phyloP scores from a whole-genome alignment of 768 basidiomycete species.

The Russula emetica region DNA sequence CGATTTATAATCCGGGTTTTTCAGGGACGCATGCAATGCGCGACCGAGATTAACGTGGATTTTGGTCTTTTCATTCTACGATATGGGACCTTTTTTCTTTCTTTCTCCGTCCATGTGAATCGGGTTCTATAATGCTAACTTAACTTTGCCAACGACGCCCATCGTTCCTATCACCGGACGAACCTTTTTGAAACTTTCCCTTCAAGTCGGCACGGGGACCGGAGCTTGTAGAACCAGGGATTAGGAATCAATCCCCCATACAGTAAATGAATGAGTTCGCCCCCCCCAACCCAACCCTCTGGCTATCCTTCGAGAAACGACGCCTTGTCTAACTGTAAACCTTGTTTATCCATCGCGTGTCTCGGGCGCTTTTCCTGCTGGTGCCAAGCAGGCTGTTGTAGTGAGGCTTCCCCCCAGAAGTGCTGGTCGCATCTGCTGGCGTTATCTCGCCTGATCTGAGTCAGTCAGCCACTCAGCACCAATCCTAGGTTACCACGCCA shows the following conservation, averaged over 20 bases:
- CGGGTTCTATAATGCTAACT: neutral
- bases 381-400: neutral
- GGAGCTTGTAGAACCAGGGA: neutral
- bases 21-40: neutral
- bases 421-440: slow-evolving; percentile 11
- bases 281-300: neutral
- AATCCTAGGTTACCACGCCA: slow-evolving; percentile 11
- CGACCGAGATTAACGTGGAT: neutral
- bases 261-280: neutral
- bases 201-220: too few species aligned
- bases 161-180: neutral
- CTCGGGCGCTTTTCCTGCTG: neutral
- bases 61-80: neutral
- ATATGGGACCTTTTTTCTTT: too few species aligned
- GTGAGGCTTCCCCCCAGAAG: neutral
- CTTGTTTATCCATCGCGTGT: slow-evolving; percentile 3
- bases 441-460: too few species aligned
- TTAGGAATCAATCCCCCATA: neutral
- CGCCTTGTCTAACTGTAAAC: slow-evolving; percentile 21
- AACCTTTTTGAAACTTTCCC: neutral
- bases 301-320: neutral
- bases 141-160: neutral
- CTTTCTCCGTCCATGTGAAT: neutral
- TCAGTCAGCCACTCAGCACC: neutral
- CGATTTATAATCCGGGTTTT: neutral